Percentiles rank a stretch among this genome's conserved stretches.
phyloP scores from a whole-genome alignment of 352 stramenopile genomes.

The Globisporangium parvum region DNA sequence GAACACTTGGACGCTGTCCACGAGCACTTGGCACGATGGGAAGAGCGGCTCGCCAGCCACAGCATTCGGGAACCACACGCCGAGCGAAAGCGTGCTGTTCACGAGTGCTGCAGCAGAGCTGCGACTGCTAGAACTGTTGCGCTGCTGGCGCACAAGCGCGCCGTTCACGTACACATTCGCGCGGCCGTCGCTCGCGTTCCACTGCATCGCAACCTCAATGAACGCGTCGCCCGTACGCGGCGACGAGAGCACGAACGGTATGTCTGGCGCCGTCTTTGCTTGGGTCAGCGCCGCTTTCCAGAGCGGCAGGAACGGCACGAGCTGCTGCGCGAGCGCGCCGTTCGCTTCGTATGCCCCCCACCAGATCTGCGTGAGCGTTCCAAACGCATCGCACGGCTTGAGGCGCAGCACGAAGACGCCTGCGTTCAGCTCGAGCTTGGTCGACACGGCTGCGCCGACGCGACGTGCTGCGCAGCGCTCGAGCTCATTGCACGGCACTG shows the following conservation, averaged over 20 bases:
- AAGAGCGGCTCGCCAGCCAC: constrained; percentile 54
- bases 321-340: constrained; percentile 14
- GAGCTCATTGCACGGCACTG: constrained; percentile 32
- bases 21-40: constrained; percentile 32
- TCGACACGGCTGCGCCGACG: constrained; percentile 52
- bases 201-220: constrained; percentile 57
- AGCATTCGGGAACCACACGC: constrained; percentile 69
- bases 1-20: constrained; percentile 51
- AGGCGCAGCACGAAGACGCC: constrained; percentile 45
- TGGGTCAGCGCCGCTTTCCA: constrained; percentile 61
- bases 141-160: constrained; percentile 38
- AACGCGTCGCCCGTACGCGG: constrained; percentile 15
- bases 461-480: constrained; percentile 33
- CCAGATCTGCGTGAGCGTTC: constrained; percentile 58
- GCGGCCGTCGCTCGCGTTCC: constrained; percentile 42
- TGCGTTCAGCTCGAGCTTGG: constrained; percentile 30
- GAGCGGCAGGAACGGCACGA: constrained; percentile 43
- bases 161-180: constrained; percentile 64
- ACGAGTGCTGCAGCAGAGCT: not conserved
- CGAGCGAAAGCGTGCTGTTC: constrained; percentile 30
- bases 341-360: constrained; percentile 37
- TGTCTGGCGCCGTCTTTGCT: constrained; percentile 29
- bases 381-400: constrained; percentile 44
- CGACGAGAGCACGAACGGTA: constrained; percentile 26
- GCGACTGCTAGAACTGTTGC: not conserved